Evolutionary conservation across 495 filamentous ascomycete genomes (phyloP), one percentile per base, ranked within the genome.

Genomic region (Aspergillus homomorphus): DNA sequence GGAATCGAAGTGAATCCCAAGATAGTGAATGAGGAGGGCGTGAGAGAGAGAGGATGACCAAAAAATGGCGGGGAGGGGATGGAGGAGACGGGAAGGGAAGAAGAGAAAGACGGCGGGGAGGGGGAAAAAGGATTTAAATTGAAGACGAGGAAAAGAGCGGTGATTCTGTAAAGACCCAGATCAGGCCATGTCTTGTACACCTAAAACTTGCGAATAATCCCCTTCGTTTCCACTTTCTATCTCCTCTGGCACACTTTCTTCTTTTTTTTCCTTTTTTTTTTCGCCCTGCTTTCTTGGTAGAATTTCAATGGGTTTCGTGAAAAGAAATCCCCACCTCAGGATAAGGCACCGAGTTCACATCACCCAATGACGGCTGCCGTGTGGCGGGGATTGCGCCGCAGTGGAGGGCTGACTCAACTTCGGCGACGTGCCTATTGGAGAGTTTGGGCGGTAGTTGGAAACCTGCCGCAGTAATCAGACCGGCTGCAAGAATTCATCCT

Each of bases 291-390:
- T 50, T 19, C 45, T 28, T 26, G 22, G 44, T 26, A 28, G 18
- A 6, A 12, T 33, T 24, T n/a, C n/a, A 30, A 30, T 30, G 4
- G 26, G 26, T 30, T 30, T 30, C 26, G 4, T 30, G 26, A 10
- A 30, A 10, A 30, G 26, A 38, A 14, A 38, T 38, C 33, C 33
- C 58, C 53, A 20, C 23, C 28, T 41, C 51, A 22, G 20, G 28
- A 26, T 48, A 54, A 55, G 33, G 53, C 58, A 52, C 46, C 53
- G 45, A 56, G 41, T 56, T 45, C 58, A 38, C 42, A 43, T 43
- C 33, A 38, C 10, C 49, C 44, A 26, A n/a, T 19, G 54, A 26
- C 54, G 50, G 55, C 48, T 24, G 33, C 0, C 19, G 44, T 45
- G 21, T 21, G n/a, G 44, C 42, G 44, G 44, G 44, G 28, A 19